These are phyloP conservation scores for Cucurbita moschata DNA, from an alignment of 306 rosid species.

Conservation along the genomic window DNA sequence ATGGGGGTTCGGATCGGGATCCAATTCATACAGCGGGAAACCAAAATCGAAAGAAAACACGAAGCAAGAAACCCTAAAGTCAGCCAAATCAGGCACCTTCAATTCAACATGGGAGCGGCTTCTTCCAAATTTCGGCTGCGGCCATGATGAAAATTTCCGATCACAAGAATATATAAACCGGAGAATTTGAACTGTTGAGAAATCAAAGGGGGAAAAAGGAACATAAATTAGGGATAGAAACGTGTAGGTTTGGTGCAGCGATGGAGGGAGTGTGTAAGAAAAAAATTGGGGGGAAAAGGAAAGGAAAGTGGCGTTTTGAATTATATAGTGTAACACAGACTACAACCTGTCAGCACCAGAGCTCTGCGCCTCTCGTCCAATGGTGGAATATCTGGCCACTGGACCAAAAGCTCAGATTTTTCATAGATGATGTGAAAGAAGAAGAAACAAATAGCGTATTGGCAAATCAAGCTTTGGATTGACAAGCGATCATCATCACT, in stretches of 20 bases:
- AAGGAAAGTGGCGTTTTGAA: slow-evolving; percentile 28
- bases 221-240: neutral
- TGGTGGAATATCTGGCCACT: neutral
- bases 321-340: slow-evolving; percentile 13
- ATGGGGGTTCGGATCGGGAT: slow-evolving; percentile 36
- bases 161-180: neutral
- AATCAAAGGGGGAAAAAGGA: neutral
- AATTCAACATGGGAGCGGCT: slow-evolving; percentile 7
- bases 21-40: slow-evolving; percentile 39
- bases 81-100: slow-evolving; percentile 10
- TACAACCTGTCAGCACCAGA: neutral
- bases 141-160: slow-evolving; percentile 6
- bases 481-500: neutral
- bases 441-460: neutral
- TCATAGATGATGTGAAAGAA: neutral
- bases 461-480: neutral
- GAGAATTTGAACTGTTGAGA: neutral
- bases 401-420: neutral
- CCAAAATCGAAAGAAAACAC: neutral
- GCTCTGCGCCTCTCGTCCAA: slow-evolving; percentile 4
- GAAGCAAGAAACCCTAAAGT: slow-evolving; percentile 53
- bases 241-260: neutral
- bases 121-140: slow-evolving; percentile 22
- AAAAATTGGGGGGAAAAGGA: slow-evolving; percentile 42
- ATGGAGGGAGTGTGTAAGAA: neutral